Evolutionary conservation across 108 stramenopile genomes (phyloP), one percentile per base, ranked within the genome.

Genomic region (Stephanodiscus minutulus): DNA sequence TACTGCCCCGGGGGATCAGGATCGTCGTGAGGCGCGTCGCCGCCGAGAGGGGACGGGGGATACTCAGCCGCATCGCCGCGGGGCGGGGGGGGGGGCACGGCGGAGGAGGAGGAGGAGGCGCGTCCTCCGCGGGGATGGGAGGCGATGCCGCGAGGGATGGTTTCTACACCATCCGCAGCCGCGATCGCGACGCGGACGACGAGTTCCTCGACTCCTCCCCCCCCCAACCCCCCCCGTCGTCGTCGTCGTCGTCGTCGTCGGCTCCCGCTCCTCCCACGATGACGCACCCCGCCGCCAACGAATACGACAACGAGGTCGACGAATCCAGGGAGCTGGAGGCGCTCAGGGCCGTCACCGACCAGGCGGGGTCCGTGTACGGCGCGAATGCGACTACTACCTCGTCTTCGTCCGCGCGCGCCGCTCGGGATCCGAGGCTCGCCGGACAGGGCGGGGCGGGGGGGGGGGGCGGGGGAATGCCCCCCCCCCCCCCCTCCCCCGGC

Each of bases 151-250:
- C 68, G 17, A 46, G 37, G 28, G 70, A 70, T 48, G 86, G 85
- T 17, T 94, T 85, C 69, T 94, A 94, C 66, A 91, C 90, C n/a
- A 88, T 94, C 64, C 87, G 89, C 36, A 76, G 71, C 43, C 78
- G 77, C 20, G 80, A 70, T 31, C 33, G 68, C 47, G 88, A 86
- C 10, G 88, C 84, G 22, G 92, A 89, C 11, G 90, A 91, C 27
- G 89, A 90, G 65, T 89, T 91, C 53, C 80, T 91, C 0, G 70
- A 72, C 13, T 15, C 13, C 43, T 15, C 43, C 8, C 9, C 39
- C 39, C 8, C 21, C 43, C 53, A 0, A 24, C 54, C 18, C 50
- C 65, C 52, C 9, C n/a, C 21, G 21, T 37, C 7, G 39, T 8
- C 6, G 6, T 25, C 27, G 24, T 39, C 31, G 17, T 53, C 64